phyloP scores from a whole-genome alignment of 2,329 filamentous ascomycete genomes.

The Orbilia oligospora region DNA sequence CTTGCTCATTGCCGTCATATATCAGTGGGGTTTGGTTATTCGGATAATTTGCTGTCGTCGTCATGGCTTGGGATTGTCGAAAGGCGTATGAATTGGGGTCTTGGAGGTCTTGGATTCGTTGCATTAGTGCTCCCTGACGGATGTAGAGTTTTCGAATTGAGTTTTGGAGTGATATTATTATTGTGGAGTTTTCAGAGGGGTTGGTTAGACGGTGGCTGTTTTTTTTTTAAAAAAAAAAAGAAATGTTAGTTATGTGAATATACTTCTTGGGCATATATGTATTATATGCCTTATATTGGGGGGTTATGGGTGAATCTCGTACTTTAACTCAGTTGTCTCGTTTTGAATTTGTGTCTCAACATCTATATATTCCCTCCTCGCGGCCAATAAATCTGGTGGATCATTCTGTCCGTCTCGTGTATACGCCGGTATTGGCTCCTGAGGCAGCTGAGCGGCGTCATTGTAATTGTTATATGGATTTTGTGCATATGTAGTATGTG shows the following conservation, averaged over 20 bases:
- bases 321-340: slow-evolving; percentile 24
- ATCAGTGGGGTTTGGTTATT: slow-evolving; percentile 18
- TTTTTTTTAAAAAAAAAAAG: too few relatives aligned
- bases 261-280: background rate
- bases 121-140: slow-evolving; percentile 14
- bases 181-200: background rate
- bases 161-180: slow-evolving; percentile 34
- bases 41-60: slow-evolving; percentile 6
- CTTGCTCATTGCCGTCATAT: background rate
- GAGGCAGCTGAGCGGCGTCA: background rate
- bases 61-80: slow-evolving; percentile 46
- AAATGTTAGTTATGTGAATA: background rate
- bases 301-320: background rate
- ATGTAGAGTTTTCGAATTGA: slow-evolving; percentile 24
- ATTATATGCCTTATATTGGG: background rate
- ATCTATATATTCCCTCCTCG: slow-evolving; percentile 38
- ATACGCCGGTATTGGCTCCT: slow-evolving; percentile 43
- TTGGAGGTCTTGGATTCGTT: slow-evolving; percentile 37
- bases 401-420: slow-evolving; percentile 7
- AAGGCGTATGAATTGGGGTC: slow-evolving; percentile 41
- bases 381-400: slow-evolving; percentile 43
- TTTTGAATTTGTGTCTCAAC: slow-evolving; percentile 17
- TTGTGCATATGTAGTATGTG: slow-evolving; percentile 5
- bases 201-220: slow-evolving; percentile 16
- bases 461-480: background rate